A percentile compares a stretch with the other conserved stretches of the same genome.
These are phyloP conservation scores for Castanopsis chinensis DNA, from an alignment of 306 rosid genomes.

Conservation along the genomic window DNA sequence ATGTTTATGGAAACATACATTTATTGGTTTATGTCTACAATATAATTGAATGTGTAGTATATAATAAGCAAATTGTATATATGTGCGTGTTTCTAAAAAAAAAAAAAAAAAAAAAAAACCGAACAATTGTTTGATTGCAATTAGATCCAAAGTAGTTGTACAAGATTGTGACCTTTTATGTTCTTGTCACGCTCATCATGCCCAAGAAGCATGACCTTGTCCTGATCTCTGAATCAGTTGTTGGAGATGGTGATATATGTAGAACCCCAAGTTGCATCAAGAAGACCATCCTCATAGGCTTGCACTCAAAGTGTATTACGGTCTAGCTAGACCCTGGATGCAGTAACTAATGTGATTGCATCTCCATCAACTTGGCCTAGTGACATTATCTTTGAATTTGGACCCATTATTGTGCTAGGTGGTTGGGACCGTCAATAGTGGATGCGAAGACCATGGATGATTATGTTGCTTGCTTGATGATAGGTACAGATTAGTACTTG, in stretches of 20 bases:
- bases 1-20: too few relatives aligned
- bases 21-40: too few relatives aligned
- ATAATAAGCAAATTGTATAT: background rate
- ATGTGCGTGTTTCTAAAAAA: too few relatives aligned
- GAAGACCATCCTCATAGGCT: conserved; percentile 1
- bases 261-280: background rate
- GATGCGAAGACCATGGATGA: background rate
- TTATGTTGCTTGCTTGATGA: background rate
- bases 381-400: too few relatives aligned
- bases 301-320: background rate
- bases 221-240: background rate
- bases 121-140: conserved; percentile 7
- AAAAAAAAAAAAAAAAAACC: too few relatives aligned
- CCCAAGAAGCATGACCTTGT: background rate
- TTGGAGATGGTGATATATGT: background rate
- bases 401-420: background rate
- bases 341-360: too few relatives aligned
- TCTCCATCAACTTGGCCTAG: too few relatives aligned
- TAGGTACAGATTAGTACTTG: too few relatives aligned
- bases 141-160: conserved; percentile 10
- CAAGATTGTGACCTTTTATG: background rate
- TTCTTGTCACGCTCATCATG: conserved; percentile 1
- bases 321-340: background rate
- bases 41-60: too few relatives aligned
- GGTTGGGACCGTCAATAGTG: background rate